Evolutionary conservation across 164 flowering plant genomes (phyloP), one percentile per base, ranked within the genome.

Genomic region (Vitis riparia): DNA sequence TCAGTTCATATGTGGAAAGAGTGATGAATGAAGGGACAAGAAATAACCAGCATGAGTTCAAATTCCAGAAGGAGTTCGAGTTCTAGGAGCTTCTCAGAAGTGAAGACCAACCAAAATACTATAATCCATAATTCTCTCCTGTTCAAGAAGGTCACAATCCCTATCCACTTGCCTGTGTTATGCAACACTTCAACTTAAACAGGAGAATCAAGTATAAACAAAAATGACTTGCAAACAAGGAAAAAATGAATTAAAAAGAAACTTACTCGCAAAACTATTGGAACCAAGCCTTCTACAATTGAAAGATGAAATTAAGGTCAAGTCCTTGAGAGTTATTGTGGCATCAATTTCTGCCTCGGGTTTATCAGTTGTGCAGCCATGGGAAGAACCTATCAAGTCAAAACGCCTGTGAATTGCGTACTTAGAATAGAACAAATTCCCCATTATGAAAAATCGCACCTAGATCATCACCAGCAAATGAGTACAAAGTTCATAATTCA

Each of bases 41-140:
- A 68, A 53, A 65, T 63, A 59, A 74, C 80, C 75, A 58, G 70
- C 65, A 55, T 62, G 68, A 64, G 67, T 64, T 23, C 27, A 73
- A 16, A 62, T 77, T 70, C 80, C 81, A 62, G 17, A 37, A 32
- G 75, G 67, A 58, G 75, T 67, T 10, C 62, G 68, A 66, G 71
- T 53, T 16, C 50, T 50, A 37, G 81, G 57, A 37, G 81, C 23
- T 77, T 86, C 90, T 53, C 83, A 78, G 67, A 93, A 93, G 84
- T 91, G 97, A 76, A 93, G 72, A 19, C 98, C 97, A 59, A 93
- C 84, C 67, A 92, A 66, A 49, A 92, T 87, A 74, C 97, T 92
- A 82, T 92, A 92, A 67, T 93, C 98, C 98, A 93, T 93, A 27
- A 93, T 93, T 67, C 94, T 86, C 79, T 88, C 98, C 37, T 88